Evolutionary conservation across 441 rosid species (phyloP), one percentile per base, ranked within the genome.

Genomic region (Eutrema salsugineum): DNA sequence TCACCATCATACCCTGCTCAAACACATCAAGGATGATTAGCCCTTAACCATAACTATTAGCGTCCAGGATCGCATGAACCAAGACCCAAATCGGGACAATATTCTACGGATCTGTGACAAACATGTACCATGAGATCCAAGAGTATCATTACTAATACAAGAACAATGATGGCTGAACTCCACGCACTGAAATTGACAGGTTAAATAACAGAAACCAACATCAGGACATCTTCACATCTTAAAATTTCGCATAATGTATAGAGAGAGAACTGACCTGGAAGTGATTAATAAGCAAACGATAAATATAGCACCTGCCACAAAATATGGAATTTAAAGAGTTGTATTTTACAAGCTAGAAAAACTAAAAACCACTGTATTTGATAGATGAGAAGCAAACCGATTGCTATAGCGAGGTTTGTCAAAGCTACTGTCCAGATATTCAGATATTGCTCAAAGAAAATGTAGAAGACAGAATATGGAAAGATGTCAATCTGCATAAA

Each of bases 401-500:
- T 84, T 77, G 91, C 91, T 70, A 87, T 70, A 55, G 86, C 77
- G n/a, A 85, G 79, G 77, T 85, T 85, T 56, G 81, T 83, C 76
- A 85, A 67, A 75, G 94, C 94, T 38, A 81, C 73, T 66, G 76
- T 79, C 94, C 94, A 89, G 73, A 87, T 78, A 83, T 82, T 81
- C 78, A 89, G 84, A 78, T 89, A 89, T 67, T 87, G 94, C 86
- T 89, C 94, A 67, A 89, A 89, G 83, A 89, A 89, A 71, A 89
- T 84, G 79, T 89, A 87, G 77, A 85, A 85, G n/a, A 89, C 91
- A 16, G 94, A 85, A 79, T 89, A 89, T 46, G 94, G 94, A 68
- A 85, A 89, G 64, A 89, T 80, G 7, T 85, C 78, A 43, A 89
- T 85, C 94, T 89, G 88, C 81, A 82, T 63, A 60, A 71, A 35